These are phyloP conservation scores for Solanum gandarillasii DNA, from an alignment of 257 asterid species.

Conservation along the genomic window DNA sequence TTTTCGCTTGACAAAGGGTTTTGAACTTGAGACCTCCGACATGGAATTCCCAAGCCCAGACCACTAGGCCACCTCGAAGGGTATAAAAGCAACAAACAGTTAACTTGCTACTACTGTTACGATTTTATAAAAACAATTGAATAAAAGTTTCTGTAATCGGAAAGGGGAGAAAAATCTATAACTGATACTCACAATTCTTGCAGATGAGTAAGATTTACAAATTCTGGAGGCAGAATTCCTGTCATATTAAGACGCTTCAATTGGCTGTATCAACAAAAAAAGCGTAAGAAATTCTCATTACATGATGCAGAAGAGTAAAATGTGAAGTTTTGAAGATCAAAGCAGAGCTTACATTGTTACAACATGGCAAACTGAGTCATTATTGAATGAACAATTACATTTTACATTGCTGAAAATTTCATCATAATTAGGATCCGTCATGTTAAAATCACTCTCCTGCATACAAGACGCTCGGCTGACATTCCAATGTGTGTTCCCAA, in stretches of 20 bases:
- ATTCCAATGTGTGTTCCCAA: too few relatives aligned
- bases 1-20: neutral
- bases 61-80: neutral
- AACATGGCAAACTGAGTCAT: too few relatives aligned
- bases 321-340: too few relatives aligned
- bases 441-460: too few relatives aligned
- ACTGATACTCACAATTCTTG: slow-evolving; percentile 41
- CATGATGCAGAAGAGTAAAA: too few relatives aligned
- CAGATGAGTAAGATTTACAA: slow-evolving; percentile 41
- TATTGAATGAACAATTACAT: too few relatives aligned
- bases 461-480: too few relatives aligned
- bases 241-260: slow-evolving; percentile 52
- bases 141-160: neutral
- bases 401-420: too few relatives aligned
- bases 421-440: too few relatives aligned
- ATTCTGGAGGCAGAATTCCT: slow-evolving; percentile 63
- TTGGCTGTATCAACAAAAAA: slow-evolving; percentile 20
- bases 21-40: too few relatives aligned
- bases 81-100: neutral
- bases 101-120: neutral
- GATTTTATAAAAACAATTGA: neutral
- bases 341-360: too few relatives aligned
- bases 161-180: neutral
- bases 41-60: too few relatives aligned
- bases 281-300: neutral